Percentiles rank a stretch among this genome's conserved stretches.
Evolutionary conservation across 805 yeast species (phyloP).

Genomic region (Helenozyma rhizophorensis): DNA sequence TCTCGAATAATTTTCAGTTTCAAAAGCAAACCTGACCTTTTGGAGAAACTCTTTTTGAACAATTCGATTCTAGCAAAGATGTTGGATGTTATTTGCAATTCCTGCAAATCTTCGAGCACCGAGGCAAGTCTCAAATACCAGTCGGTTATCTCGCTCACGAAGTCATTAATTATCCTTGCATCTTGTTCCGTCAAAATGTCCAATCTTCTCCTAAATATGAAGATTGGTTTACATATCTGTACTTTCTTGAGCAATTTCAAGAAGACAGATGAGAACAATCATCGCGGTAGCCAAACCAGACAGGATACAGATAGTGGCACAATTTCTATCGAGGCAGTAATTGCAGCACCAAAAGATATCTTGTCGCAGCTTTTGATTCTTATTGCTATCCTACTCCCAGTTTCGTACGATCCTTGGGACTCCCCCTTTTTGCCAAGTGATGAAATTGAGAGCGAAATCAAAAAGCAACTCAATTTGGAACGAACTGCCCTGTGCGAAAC

Average conservation of each 20-base stretch:
- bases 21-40: conserved; percentile 33
- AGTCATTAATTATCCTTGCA: conserved; percentile 43
- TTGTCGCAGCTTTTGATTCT: conserved; percentile 51
- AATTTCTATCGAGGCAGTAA: conserved; percentile 62
- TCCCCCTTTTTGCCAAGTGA: conserved; percentile 26
- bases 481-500: conserved; percentile 28
- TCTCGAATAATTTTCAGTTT: conserved; percentile 54
- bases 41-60: conserved; percentile 40
- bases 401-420: conserved; percentile 23
- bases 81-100: conserved; percentile 8
- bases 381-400: conserved; percentile 57
- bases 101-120: conserved; percentile 11
- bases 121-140: conserved; percentile 9
- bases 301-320: background rate
- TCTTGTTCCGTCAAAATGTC: conserved; percentile 40
- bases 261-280: conserved; percentile 17
- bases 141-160: conserved; percentile 23
- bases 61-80: conserved; percentile 7
- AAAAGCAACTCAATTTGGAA: conserved; percentile 22
- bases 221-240: conserved; percentile 44
- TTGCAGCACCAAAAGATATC: conserved; percentile 70
- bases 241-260: conserved; percentile 51
- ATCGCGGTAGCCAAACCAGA: conserved; percentile 1
- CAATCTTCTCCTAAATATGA: conserved; percentile 42
- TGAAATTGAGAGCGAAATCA: conserved; percentile 20